Evolutionary conservation across 1,284 basidiomycete species (phyloP).

Genomic region (Retiboletus flavoniger): DNA sequence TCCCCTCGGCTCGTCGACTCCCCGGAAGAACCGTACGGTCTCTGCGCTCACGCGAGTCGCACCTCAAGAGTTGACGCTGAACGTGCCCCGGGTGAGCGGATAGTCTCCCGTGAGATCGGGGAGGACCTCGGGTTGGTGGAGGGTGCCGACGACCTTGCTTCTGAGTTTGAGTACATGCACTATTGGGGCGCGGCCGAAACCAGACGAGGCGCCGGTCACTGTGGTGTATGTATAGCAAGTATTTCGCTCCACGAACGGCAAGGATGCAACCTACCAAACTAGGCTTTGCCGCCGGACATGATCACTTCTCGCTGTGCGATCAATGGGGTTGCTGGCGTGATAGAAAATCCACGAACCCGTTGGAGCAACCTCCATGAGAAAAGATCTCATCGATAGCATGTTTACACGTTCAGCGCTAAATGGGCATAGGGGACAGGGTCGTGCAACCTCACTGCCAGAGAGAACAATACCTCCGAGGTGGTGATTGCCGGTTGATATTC

Average conservation of each 20-base stretch:
- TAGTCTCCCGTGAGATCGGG: no score
- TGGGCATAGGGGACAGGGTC: neutral
- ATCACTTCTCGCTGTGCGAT: no score
- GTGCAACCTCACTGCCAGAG: neutral
- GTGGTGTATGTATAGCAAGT: neutral
- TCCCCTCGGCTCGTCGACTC: slow-evolving; percentile 31
- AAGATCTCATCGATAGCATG: neutral
- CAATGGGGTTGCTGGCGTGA: neutral
- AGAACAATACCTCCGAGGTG: neutral
- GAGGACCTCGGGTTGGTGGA: no score
- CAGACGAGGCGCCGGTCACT: slow-evolving; percentile 9
- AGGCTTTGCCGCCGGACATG: neutral
- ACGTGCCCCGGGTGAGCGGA: no score
- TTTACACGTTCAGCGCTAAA: neutral
- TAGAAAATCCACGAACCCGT: neutral
- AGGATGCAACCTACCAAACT: neutral
- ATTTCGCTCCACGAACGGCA: neutral
- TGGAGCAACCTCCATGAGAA: neutral
- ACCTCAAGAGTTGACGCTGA: no score
- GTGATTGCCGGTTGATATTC: neutral
- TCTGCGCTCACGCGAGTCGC: slow-evolving; percentile 26
- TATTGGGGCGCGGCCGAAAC: slow-evolving; percentile 11
- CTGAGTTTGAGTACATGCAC: no score
- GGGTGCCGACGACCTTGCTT: no score
- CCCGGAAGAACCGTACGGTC: slow-evolving; percentile 36